phyloP scores from a whole-genome alignment of 805 yeast species.

The Saccharomycopsis sp. region DNA sequence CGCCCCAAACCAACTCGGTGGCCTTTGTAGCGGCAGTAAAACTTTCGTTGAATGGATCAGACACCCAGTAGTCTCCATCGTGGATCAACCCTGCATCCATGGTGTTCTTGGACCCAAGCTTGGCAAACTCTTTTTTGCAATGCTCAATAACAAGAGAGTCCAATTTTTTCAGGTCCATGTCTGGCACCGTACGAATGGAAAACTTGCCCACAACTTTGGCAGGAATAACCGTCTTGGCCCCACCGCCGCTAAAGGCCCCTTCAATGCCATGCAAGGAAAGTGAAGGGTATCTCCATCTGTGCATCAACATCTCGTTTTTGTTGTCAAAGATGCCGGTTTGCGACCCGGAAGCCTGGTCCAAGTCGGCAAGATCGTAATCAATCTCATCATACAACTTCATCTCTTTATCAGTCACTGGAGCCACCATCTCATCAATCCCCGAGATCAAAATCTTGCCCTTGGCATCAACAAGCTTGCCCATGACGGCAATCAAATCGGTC shows the following conservation, averaged over 20 bases:
- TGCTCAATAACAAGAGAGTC: conserved; percentile 69
- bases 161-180: conserved; percentile 73
- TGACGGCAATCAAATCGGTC: conserved; percentile 78
- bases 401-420: conserved; percentile 80
- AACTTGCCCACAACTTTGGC: conserved; percentile 91
- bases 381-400: conserved; percentile 71
- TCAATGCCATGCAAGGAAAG: conserved; percentile 94
- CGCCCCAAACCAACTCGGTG: conserved; percentile 87
- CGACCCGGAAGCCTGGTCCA: conserved; percentile 84
- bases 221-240: conserved; percentile 98
- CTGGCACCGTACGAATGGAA: conserved; percentile 94
- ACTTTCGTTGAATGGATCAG: conserved; percentile 85
- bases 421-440: conserved; percentile 90
- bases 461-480: conserved; percentile 69
- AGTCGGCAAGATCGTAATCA: conserved; percentile 75
- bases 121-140: conserved; percentile 58
- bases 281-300: conserved; percentile 98
- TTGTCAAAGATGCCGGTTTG: conserved; percentile 67
- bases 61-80: conserved; percentile 94
- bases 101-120: conserved; percentile 69
- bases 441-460: conserved; percentile 80
- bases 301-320: conserved; percentile 85
- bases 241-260: conserved; percentile 91
- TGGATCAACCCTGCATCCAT: conserved; percentile 70
- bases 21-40: conserved; percentile 94